A percentile compares a stretch with the other conserved stretches of the same genome.
phyloP scores from a whole-genome alignment of 225 moss, liverwort and hornwort genomes.

The Pleurozium schreberi region DNA sequence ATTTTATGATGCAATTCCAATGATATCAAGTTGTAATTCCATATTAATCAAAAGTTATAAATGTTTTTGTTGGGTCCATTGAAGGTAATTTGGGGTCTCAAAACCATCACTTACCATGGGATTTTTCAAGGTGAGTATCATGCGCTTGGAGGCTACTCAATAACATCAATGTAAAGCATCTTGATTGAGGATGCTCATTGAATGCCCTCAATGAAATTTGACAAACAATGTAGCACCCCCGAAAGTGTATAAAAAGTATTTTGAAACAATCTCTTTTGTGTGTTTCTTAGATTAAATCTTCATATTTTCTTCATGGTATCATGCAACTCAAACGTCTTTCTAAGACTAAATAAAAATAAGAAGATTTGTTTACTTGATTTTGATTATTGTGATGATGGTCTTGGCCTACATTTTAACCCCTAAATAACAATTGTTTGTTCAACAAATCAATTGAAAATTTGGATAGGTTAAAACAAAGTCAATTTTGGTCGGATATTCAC shows the following conservation, averaged over 20 bases:
- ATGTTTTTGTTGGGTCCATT: background rate
- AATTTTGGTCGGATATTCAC: background rate
- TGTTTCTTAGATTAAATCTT: background rate
- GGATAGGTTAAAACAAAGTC: background rate
- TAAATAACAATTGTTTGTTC: background rate
- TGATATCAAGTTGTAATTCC: background rate
- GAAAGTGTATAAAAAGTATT: background rate
- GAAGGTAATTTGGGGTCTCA: too few species aligned
- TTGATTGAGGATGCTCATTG: background rate
- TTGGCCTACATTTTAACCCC: background rate
- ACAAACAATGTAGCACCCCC: background rate
- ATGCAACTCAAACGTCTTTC: rapidly evolving
- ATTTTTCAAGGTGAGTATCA: rapidly evolving
- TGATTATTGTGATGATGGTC: background rate
- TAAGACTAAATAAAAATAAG: too few species aligned
- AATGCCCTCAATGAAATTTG: background rate
- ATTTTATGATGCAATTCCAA: background rate
- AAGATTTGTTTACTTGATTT: background rate
- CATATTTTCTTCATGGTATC: background rate
- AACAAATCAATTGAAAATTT: background rate
- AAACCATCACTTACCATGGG: background rate
- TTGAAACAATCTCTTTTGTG: background rate
- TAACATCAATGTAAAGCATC: background rate
- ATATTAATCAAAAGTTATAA: background rate
- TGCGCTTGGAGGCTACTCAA: background rate